Percentiles rank a stretch among this genome's conserved stretches.
These are phyloP conservation scores for Aspergillus sp. DNA, from an alignment of 2,329 filamentous ascomycete genomes.

Conservation along the genomic window DNA sequence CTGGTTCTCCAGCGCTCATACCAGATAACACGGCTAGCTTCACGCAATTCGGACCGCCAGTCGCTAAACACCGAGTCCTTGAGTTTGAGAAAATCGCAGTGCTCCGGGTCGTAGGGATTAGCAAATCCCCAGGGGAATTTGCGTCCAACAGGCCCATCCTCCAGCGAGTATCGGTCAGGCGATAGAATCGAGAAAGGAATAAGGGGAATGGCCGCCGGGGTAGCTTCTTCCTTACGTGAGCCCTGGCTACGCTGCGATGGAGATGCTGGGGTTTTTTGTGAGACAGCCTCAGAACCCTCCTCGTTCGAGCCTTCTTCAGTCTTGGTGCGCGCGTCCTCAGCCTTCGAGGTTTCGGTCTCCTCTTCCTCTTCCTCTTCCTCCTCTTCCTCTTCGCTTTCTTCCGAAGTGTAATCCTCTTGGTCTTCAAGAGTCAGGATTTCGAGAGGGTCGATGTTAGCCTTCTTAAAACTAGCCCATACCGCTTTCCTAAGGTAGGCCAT, in stretches of 20 bases:
- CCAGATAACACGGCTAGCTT: constrained; percentile 88
- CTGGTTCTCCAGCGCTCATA: constrained; percentile 90
- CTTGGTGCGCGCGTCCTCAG: constrained; percentile 4
- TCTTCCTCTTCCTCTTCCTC: constrained; percentile 37
- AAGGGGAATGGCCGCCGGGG: constrained; percentile 56
- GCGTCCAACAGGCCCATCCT: constrained; percentile 67
- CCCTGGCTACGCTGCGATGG: constrained; percentile 39
- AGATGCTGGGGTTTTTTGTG: constrained; percentile 27
- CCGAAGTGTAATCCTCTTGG: constrained; percentile 61
- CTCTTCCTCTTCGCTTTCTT: constrained; percentile 49
- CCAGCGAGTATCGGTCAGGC: constrained; percentile 75
- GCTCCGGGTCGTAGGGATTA: constrained; percentile 83
- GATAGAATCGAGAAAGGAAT: constrained; percentile 91
- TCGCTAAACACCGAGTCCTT: constrained; percentile 92
- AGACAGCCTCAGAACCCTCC: constrained; percentile 15
- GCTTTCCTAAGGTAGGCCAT: constrained; percentile 90
- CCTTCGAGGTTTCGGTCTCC: constrained; percentile 34
- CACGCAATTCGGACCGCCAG: constrained; percentile 87
- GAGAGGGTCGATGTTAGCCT: constrained; percentile 81
- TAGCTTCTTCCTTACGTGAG: constrained; percentile 47
- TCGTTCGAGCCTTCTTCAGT: constrained; percentile 32
- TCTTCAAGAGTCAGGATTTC: constrained; percentile 82
- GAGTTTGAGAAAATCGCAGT: constrained; percentile 90
- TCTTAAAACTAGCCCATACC: constrained; percentile 85
- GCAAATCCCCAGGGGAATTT: constrained; percentile 97